Evolutionary conservation across 2,329 filamentous ascomycete genomes (phyloP).

Genomic region (Westerdykella aurantiaca): DNA sequence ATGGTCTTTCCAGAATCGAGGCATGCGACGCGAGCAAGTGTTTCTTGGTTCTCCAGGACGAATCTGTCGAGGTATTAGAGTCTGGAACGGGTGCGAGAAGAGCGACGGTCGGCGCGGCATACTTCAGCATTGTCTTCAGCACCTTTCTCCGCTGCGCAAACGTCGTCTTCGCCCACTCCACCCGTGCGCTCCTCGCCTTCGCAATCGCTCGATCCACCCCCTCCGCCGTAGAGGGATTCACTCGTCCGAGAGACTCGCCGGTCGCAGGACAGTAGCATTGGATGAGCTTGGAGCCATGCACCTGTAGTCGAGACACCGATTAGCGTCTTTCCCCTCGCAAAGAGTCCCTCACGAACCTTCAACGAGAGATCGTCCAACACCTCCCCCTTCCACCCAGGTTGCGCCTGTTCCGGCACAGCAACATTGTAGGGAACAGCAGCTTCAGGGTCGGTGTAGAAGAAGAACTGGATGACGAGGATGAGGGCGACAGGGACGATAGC

Average conservation of each 20-base stretch:
- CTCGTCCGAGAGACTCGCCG: slow-evolving; percentile 70
- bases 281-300: slow-evolving; percentile 60
- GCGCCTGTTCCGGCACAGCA: slow-evolving; percentile 56
- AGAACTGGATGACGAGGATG: slow-evolving; percentile 3
- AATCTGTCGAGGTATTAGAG: slow-evolving; percentile 43
- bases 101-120: slow-evolving; percentile 10
- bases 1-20: slow-evolving; percentile 95
- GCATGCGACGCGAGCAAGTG: slow-evolving; percentile 78
- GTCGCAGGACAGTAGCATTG: slow-evolving; percentile 89
- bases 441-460: slow-evolving; percentile 32
- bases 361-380: slow-evolving; percentile 56
- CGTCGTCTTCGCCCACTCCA: slow-evolving; percentile 68
- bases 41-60: slow-evolving; percentile 81
- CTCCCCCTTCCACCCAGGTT: slow-evolving; percentile 48
- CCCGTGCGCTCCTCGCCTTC: slow-evolving; percentile 68
- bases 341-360: slow-evolving; percentile 42
- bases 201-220: slow-evolving; percentile 75
- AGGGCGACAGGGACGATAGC: neutral
- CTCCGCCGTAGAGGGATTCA: slow-evolving; percentile 69
- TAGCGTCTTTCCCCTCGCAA: neutral
- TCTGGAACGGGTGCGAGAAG: neutral
- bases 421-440: slow-evolving; percentile 55
- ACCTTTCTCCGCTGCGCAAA: slow-evolving; percentile 75
- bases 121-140: slow-evolving; percentile 70
- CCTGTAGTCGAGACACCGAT: slow-evolving; percentile 30